Base-by-base conservation (phyloP, 2,329 filamentous ascomycete species). In the Sarocladium strictum region DNA sequence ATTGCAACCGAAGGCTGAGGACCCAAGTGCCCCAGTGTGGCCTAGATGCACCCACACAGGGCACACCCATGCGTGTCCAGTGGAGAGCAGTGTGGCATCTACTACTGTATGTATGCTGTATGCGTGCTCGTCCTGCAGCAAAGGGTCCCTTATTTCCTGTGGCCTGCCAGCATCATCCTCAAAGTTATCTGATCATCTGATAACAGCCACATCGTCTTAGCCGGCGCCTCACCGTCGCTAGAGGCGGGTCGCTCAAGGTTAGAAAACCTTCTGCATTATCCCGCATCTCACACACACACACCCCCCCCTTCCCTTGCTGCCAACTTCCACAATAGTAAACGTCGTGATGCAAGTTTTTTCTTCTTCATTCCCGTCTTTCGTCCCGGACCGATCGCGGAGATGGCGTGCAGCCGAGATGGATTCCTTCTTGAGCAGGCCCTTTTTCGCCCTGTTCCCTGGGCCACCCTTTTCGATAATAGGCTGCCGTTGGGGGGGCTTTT, bases 121-220 rank as follows among this genome's bases (percentile, higher is more conserved):
- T n/a, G n/a, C n/a, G n/a, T n/a, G n/a, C n/a, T n/a, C n/a, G n/a
- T n/a, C n/a, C n/a, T n/a, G n/a, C n/a, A n/a, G n/a, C n/a, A n/a
- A n/a, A n/a, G n/a, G n/a, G n/a, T n/a, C n/a, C n/a, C n/a, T n/a
- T n/a, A n/a, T n/a, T n/a, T n/a, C n/a, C n/a, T n/a, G n/a, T n/a
- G n/a, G n/a, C n/a, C n/a, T n/a, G n/a, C n/a, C n/a, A n/a, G n/a
- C n/a, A n/a, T n/a, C n/a, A n/a, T n/a, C n/a, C n/a, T 7, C 5
- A 43, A 23, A 33, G 26, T 64, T 62, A 64, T 64, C 62, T 59
- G 61, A 63, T 63, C 58, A 62, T 63, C 61, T 57, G 61, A 63
- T 64, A 62, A 64, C 9, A 43, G 21, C 40, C 21, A 9, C 17
- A 23, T 43, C 40, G 4, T 10, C 21, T 24, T 43, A 15, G 40